Percentiles rank a stretch among this genome's conserved stretches.
Evolutionary conservation across 108 stramenopile genomes (phyloP).

Genomic region (Epithemia pelagica): DNA sequence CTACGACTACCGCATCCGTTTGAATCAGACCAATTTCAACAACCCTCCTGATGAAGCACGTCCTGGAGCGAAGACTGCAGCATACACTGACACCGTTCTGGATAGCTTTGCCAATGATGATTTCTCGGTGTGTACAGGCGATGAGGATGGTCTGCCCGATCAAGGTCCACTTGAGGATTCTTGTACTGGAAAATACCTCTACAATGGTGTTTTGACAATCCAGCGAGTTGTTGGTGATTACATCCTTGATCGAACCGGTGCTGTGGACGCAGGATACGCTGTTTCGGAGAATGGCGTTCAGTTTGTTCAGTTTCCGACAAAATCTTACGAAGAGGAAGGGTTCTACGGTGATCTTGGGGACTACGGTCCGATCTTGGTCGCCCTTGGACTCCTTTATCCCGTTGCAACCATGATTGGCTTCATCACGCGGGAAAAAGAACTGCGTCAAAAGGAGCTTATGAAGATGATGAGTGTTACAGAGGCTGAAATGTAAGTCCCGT

Average conservation of each 20-base stretch:
- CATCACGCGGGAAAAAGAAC: conserved; percentile 64
- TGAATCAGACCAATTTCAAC: conserved; percentile 71
- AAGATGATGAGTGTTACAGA: conserved; percentile 84
- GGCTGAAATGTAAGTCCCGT: conserved; percentile 21
- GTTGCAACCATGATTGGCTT: conserved; percentile 52
- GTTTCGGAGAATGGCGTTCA: conserved; percentile 47
- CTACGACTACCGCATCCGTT: conserved; percentile 45
- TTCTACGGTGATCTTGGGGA: conserved; percentile 42
- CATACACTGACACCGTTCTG: conserved; percentile 44
- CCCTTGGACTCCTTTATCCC: conserved; percentile 64
- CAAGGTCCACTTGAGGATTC: conserved; percentile 30
- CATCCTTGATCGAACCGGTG: conserved; percentile 48
- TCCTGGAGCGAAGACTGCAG: conserved; percentile 50
- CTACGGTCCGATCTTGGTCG: conserved; percentile 21
- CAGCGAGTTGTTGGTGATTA: conserved; percentile 72
- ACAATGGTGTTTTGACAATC: conserved; percentile 65
- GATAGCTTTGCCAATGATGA: conserved; percentile 39
- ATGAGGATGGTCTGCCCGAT: conserved; percentile 28
- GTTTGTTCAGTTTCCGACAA: conserved; percentile 60
- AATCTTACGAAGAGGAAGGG: conserved; percentile 41
- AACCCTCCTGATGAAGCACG: conserved; percentile 37
- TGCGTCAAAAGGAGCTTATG: conserved; percentile 81
- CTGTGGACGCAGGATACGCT: conserved; percentile 15
- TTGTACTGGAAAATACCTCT: conserved; percentile 70
- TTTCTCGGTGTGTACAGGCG: conserved; percentile 25